Evolutionary conservation across 345 rosid species (phyloP).

Genomic region (Aquilaria malaccensis): DNA sequence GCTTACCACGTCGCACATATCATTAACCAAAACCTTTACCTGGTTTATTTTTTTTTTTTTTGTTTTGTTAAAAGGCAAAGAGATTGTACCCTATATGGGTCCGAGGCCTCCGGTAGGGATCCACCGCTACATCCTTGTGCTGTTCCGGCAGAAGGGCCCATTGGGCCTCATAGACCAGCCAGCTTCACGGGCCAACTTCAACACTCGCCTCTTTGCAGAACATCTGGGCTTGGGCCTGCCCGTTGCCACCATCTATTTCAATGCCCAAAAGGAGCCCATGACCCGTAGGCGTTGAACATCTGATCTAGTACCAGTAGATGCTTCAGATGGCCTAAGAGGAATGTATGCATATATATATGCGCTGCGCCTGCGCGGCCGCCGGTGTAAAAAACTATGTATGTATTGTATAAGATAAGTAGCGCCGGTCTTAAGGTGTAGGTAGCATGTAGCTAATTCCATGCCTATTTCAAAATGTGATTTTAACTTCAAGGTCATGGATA

Average conservation of each 20-base stretch:
- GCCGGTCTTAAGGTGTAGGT: too few relatives aligned
- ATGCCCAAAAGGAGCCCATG: constrained; percentile 83
- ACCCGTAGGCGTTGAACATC: constrained; percentile 39
- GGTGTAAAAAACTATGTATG: too few relatives aligned
- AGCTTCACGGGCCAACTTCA: constrained; percentile 55
- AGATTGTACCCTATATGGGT: constrained; percentile 52
- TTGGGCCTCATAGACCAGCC: constrained; percentile 56
- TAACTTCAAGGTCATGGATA: too few relatives aligned
- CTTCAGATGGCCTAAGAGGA: too few relatives aligned
- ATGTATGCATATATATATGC: too few relatives aligned
- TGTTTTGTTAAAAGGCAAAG: constrained; percentile 42
- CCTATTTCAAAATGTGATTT: too few relatives aligned
- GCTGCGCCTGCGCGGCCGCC: too few relatives aligned
- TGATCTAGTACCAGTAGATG: too few relatives aligned
- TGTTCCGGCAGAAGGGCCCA: constrained; percentile 56
- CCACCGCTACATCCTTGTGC: constrained; percentile 72
- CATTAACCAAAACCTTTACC: background rate
- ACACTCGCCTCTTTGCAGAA: constrained; percentile 58
- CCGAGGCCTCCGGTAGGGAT: constrained; percentile 88
- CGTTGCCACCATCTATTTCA: constrained; percentile 75
- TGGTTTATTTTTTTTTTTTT: background rate
- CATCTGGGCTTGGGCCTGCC: constrained; percentile 65
- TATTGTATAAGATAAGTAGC: too few relatives aligned
- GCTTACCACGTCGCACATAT: background rate
- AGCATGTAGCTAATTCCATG: too few relatives aligned